A percentile compares a stretch with the other conserved stretches of the same genome.
These are phyloP conservation scores for Solanum chacoense DNA, from an alignment of 305 asterid species.

Conservation along the genomic window DNA sequence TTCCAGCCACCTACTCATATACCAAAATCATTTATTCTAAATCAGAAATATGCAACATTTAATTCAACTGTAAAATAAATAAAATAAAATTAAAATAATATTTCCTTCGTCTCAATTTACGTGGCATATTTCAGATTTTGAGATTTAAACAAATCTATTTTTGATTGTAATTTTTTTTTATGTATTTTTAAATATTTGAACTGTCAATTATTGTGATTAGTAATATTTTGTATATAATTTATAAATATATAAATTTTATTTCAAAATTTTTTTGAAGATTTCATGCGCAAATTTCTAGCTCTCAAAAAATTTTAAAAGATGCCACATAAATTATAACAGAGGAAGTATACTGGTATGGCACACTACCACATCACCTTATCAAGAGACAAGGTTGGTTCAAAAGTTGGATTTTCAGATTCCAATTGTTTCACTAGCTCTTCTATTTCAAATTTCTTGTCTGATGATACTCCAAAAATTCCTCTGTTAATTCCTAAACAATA, in stretches of 20 bases:
- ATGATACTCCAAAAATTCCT: conserved; percentile 75
- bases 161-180: no score
- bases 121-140: background rate
- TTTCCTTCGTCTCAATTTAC: no score
- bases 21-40: background rate
- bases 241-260: no score
- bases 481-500: conserved; percentile 52
- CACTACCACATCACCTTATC: conserved; percentile 44
- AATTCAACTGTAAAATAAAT: background rate
- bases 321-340: no score
- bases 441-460: conserved; percentile 50
- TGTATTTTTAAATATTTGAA: no score
- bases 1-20: conserved; percentile 53
- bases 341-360: background rate
- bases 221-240: no score
- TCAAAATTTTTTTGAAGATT: no score
- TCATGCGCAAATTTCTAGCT: accelerated
- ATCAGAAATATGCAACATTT: background rate
- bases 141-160: background rate
- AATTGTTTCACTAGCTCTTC: conserved; percentile 44
- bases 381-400: conserved; percentile 50
- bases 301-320: no score
- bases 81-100: background rate
- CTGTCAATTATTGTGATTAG: no score
- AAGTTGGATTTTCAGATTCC: conserved; percentile 72